Base-by-base conservation (phyloP, 306 rosid species). In the Corylus heterophylla region DNA sequence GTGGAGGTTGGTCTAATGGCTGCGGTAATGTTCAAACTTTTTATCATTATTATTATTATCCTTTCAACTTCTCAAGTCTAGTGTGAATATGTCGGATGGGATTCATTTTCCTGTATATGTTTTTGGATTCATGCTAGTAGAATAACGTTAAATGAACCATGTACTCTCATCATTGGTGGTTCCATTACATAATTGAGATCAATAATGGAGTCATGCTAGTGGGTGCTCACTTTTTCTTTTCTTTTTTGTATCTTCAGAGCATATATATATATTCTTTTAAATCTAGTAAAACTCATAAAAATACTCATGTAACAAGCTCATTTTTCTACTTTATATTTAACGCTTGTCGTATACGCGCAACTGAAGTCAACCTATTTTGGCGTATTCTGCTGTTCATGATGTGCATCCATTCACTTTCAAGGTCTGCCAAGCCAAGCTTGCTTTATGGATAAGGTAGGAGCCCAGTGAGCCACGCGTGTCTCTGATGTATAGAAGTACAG, bases 1-100 rank as follows among this genome's bases (percentile, higher is more conserved):
- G 96, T 93, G 0, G 95, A 92, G 80, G 88, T 89, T 56, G 98
- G 97, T 70, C 92, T 92, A 1, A 71, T 89, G 8, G 81, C 79
- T 0, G 93, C 98, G 87, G 98, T 93, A 88, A 86, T 81, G 27
- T 18, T 1, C 2, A 39, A 17, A 42, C 45, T 31, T 8, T 31
- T 31, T 25, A 5, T 39, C 44, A 12, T 6, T 73, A 39, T 29
- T 42, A 9, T 7, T 10, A 14, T 71, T 3, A 14, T 25, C 20
- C 29, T 58, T 58, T 25, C 2, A 31, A 31, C 35, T 31, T 31
- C 35, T 31, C 35, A 31, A 31, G 35, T 31, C 35, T 31, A 31
- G 35, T 31, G 35, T 31, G 35, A 31, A 31, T 31, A 31, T 31
- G 25, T 22, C 25, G 25, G 35, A 31, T 31, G 35, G 35, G 35